Conservation (phyloP, 768 basidiomycete genomes). For the Hypholoma sublateritium region DNA sequence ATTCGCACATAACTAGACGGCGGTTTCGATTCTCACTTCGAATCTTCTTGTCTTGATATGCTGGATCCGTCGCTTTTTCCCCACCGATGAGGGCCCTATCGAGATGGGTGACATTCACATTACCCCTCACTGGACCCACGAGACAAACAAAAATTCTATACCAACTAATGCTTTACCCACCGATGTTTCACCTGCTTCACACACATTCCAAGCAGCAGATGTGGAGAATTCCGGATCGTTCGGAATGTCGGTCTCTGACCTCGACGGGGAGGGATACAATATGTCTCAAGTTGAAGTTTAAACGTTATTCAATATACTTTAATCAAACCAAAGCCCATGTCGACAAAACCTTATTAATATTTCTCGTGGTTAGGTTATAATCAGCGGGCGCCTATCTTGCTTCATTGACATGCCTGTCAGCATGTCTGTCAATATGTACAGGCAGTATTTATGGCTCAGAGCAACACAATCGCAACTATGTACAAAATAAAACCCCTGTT, state of each 20-base stretch:
- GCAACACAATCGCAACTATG: too few species aligned
- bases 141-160: background rate
- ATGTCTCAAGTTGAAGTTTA: background rate
- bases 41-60: conserved; percentile 7
- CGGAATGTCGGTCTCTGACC: background rate
- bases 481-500: too few species aligned
- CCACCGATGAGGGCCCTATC: background rate
- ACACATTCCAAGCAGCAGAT: background rate
- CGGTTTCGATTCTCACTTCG: conserved; percentile 4
- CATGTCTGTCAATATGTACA: too few species aligned
- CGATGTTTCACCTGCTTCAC: background rate
- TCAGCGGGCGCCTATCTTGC: too few species aligned
- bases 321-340: background rate
- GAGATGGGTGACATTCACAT: background rate
- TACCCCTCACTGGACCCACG: background rate
- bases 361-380: background rate
- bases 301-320: background rate
- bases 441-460: too few species aligned
- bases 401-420: too few species aligned
- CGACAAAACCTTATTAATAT: background rate
- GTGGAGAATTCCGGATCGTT: background rate
- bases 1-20: background rate
- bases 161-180: background rate
- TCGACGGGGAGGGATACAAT: background rate
- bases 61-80: background rate